Evolutionary conservation across 495 filamentous ascomycete species (phyloP), one percentile per base, ranked within the genome.

Genomic region (Pseudomonodictys pantanalensis): DNA sequence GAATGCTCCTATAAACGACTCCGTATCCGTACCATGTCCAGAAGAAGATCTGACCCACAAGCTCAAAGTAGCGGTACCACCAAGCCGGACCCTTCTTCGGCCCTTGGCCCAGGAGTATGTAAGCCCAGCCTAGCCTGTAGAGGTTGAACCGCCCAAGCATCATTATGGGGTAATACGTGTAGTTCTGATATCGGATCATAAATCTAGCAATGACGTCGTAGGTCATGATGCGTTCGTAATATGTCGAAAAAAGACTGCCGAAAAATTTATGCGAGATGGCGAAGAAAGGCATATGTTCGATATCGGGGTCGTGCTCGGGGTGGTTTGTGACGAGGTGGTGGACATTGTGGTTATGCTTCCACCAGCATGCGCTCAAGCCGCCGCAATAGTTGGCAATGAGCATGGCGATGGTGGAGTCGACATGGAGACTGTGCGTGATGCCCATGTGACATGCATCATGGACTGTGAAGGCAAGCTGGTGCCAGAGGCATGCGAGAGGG

Each of bases 391-490:
- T 85, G 22, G 93, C 92, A 65, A 97, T 88, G 52, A 95, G 73
- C 65, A 97, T 95, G 30, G 90, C 92, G 64, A 97, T 90, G 32
- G 86, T 75, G 5, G 87, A 86, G 73, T 98, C 93, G 17, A 81
- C 73, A 23, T 86, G 83, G 72, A 90, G 97, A 67, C 84, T 74
- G 69, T 97, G 93, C 26, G 93, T 98, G 61, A 98, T 97, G 57
- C 89, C 93, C 88, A 96, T 95, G 72, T 98, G 93, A 5, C 91
- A 91, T 33, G 93, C 90, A 80, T 98, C 93, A 77, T 98, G 93
- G 62, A 90, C 93, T 4, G 87, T 86, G 73, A 98, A 98, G 41
- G 93, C 88, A 26, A 97, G 82, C 68, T 98, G 93, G 68, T 98
- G 93, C 93, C 93, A 98, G 68, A 96, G 83, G 44, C 81, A 77